phyloP scores from a whole-genome alignment of 1,284 basidiomycete species.

The Psilocybe mexicana region DNA sequence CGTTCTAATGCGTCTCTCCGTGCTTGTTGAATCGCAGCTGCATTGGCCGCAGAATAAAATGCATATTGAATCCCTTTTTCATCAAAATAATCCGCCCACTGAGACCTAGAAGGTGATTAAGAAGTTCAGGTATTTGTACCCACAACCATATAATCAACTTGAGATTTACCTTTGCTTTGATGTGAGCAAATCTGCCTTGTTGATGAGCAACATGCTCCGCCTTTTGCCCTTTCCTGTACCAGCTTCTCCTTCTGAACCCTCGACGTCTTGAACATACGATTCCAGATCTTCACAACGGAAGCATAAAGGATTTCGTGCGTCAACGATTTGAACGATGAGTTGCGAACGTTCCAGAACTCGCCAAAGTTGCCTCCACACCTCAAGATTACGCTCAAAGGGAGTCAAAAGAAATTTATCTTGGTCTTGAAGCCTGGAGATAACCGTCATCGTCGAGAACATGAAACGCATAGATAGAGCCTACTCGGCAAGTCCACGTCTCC shows the following conservation, averaged over 20 bases:
- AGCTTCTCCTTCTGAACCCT: constrained; percentile 73
- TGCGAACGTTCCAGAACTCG: constrained; percentile 93
- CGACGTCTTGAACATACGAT: constrained; percentile 80
- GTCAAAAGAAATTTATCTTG: constrained; percentile 82
- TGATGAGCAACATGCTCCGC: constrained; percentile 85
- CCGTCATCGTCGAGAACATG: constrained; percentile 2
- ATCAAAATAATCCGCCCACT: constrained; percentile 97
- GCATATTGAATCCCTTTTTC: constrained; percentile 80
- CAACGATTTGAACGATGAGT: constrained; percentile 93
- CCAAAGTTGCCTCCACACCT: constrained; percentile 97
- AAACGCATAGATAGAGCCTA: constrained; percentile 32
- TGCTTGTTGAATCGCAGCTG: constrained; percentile 81
- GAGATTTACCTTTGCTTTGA: constrained; percentile 74
- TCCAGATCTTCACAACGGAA: constrained; percentile 95
- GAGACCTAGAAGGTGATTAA: constrained; percentile 21
- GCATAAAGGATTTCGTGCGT: constrained; percentile 88
- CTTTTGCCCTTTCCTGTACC: constrained; percentile 77
- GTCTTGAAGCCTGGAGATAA: constrained; percentile 66
- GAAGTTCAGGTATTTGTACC: background rate
- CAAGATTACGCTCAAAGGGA: constrained; percentile 94
- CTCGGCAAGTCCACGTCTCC: constrained; percentile 90
- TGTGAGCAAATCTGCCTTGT: constrained; percentile 95
- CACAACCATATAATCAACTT: background rate
- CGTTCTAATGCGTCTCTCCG: constrained; percentile 46
- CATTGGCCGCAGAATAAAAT: constrained; percentile 96